Base-by-base conservation (phyloP, 306 rosid species). In the Vicia faba region DNA sequence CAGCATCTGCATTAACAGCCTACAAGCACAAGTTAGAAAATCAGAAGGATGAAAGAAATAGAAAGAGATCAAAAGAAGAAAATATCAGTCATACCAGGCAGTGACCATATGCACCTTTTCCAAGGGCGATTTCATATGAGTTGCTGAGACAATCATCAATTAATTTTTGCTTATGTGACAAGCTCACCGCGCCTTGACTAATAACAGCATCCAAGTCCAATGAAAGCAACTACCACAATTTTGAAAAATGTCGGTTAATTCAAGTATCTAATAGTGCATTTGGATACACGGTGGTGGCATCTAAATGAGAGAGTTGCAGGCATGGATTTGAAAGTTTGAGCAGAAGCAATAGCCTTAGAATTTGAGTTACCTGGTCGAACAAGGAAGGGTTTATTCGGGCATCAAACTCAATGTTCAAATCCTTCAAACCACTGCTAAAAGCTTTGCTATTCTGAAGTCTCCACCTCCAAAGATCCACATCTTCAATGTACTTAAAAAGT, bases 391-490 rank as follows among this genome's bases (percentile, higher is more conserved):
- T 92, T 67, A 56, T 68, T 11, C 28, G 35, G 38, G 80, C 74
- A 68, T 89, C 86, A 59, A 64, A 86, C 36, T 89, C 88, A 33
- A 89, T 68, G 64, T 85, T 82, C 73, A 79, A 67, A 78, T 89
- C 91, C 66, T 87, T 89, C 26, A 89, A 69, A 11, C 97, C 97
- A 43, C 89, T 75, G 63, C 83, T 83, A 55, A 93, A 88, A 86
- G 96, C 96, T 59, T 89, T 93, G 79, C 96, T 88, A 70, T 85
- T 77, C 0, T 75, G 83, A 56, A 89, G 95, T 45, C 69, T 84
- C 97, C 97, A 93, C 77, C 84, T 84, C 97, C 98, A 89, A 45
- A 93, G 81, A 82, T 93, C 98, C 15, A 82, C 98, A 73, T 88
- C 98, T 80, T 93, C 98, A 64, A 89, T 76, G 78, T 89, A 88